These are phyloP conservation scores for Begonia fuchsioides DNA, from an alignment of 306 rosid genomes.

Conservation along the genomic window DNA sequence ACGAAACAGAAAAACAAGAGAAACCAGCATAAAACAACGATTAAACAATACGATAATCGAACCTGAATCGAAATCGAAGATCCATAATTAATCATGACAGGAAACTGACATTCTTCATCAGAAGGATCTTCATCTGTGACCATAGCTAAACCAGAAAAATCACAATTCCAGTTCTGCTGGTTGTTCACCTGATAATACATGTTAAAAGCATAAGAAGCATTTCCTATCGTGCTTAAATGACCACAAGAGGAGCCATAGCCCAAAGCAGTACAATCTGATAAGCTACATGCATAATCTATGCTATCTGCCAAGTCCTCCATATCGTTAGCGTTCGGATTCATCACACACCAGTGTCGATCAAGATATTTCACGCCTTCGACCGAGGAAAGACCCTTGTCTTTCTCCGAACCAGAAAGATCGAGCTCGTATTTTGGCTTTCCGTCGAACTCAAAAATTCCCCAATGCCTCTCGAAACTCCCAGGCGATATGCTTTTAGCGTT, in stretches of 20 bases:
- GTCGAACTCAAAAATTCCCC: constrained; percentile 86
- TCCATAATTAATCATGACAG: constrained; percentile 43
- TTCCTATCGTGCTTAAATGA: constrained; percentile 33
- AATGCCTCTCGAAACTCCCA: constrained; percentile 79
- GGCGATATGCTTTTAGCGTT: constrained; percentile 57
- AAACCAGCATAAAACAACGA: constrained; percentile 15
- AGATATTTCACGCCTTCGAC: constrained; percentile 56
- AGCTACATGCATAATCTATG: constrained; percentile 66
- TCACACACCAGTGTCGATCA: constrained; percentile 53
- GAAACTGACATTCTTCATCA: constrained; percentile 44
- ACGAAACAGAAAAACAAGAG: constrained; percentile 14
- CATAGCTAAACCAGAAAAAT: constrained; percentile 52
- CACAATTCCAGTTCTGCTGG: constrained; percentile 52
- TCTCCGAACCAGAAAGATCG: constrained; percentile 31
- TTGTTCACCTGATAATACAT: constrained; percentile 67
- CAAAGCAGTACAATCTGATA: constrained; percentile 78
- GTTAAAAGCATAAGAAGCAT: constrained; percentile 93
- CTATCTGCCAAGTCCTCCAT: constrained; percentile 21
- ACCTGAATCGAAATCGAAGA: constrained; percentile 15
- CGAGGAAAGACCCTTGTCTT: constrained; percentile 33
- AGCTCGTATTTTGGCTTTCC: constrained; percentile 82
- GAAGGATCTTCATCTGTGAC: constrained; percentile 56
- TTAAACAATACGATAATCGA: constrained; percentile 8
- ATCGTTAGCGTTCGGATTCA: constrained; percentile 25
- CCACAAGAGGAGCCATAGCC: constrained; percentile 90